Evolutionary conservation across 805 yeast species (phyloP).

Genomic region (Nakazawaea wickerhamii): DNA sequence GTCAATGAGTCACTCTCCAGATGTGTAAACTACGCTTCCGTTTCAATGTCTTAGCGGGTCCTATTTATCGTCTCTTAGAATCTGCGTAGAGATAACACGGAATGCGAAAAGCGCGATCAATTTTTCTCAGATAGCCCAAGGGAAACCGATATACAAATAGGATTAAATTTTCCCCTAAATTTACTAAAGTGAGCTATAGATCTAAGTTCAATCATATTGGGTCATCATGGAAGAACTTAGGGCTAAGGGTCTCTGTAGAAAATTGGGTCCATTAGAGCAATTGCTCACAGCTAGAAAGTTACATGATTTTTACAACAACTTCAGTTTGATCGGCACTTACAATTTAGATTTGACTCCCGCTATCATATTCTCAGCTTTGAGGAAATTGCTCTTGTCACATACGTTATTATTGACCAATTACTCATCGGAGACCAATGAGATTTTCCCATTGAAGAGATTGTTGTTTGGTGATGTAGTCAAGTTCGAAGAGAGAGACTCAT

Average conservation of each 20-base stretch:
- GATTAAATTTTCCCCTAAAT: no score
- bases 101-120: no score
- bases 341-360: constrained; percentile 1
- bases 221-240: no score
- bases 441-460: neutral
- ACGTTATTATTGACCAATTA: constrained; percentile 4
- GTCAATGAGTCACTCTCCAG: no score
- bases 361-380: neutral
- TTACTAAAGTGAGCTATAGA: no score
- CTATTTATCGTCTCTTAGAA: no score
- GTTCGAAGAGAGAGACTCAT: neutral
- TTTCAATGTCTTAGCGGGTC: no score
- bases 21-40: no score
- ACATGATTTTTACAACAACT: constrained; percentile 9
- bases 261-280: constrained; percentile 8
- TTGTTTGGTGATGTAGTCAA: constrained; percentile 5
- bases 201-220: no score
- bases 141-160: no score
- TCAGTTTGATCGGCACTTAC: constrained; percentile 5
- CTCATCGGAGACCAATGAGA: constrained; percentile 6
- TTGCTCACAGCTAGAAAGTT: constrained; percentile 3
- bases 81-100: no score
- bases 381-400: constrained; percentile 9
- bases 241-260: constrained; percentile 7
- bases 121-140: no score